Evolutionary conservation across 225 moss, liverwort and hornwort species (phyloP).

Genomic region (Polytrichum formosum): DNA sequence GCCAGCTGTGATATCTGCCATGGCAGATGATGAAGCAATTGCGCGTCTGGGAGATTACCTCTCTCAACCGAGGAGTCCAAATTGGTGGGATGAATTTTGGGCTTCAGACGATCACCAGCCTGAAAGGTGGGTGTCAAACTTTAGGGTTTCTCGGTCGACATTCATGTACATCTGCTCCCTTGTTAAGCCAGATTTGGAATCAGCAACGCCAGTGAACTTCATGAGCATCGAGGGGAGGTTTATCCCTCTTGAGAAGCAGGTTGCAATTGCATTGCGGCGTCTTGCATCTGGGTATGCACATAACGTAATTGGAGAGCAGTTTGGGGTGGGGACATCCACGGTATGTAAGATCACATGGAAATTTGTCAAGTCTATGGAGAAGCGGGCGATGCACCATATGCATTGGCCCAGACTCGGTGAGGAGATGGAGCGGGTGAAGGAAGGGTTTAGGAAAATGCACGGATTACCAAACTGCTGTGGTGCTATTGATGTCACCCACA

Average conservation of each 20-base stretch:
- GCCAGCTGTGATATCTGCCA: conserved; percentile 68
- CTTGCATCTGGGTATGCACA: conserved; percentile 82
- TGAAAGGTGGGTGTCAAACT: conserved; percentile 63
- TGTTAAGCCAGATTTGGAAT: conserved; percentile 80
- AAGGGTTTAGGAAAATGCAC: conserved; percentile 69
- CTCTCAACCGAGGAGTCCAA: conserved; percentile 20
- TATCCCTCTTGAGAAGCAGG: conserved; percentile 88
- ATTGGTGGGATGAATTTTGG: conserved; percentile 57
- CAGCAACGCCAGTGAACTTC: conserved; percentile 77
- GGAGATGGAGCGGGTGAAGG: conserved; percentile 84
- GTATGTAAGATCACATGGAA: conserved; percentile 94
- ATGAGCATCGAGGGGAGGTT: conserved; percentile 83
- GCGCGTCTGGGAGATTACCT: conserved; percentile 57
- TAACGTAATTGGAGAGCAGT: conserved; percentile 75
- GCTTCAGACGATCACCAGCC: conserved; percentile 56
- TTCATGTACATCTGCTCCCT: conserved; percentile 82
- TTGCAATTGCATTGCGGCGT: conserved; percentile 79
- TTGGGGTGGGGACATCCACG: conserved; percentile 84
- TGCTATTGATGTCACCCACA: conserved; percentile 82
- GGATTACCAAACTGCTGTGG: conserved; percentile 93
- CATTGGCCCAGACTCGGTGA: conserved; percentile 72
- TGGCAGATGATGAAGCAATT: conserved; percentile 71
- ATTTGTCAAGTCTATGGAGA: conserved; percentile 80
- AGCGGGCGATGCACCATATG: conserved; percentile 82
- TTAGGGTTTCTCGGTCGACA: conserved; percentile 78